phyloP scores from a whole-genome alignment of 1,139 yeast genomes.

The Saccharomyces hybrid region DNA sequence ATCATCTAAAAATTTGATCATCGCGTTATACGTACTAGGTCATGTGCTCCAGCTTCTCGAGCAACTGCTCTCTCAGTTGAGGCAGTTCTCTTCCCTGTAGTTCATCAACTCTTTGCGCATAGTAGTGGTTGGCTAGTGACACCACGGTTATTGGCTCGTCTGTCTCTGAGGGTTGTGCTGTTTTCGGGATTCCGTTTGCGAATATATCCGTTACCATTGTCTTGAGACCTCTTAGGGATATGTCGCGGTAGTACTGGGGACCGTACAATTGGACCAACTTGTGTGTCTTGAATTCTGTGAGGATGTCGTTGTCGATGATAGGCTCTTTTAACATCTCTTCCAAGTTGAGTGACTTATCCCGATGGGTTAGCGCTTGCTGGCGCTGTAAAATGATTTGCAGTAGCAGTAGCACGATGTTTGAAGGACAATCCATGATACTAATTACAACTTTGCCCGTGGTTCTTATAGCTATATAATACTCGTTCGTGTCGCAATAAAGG shows the following conservation, averaged over 20 bases:
- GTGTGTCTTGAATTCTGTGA: constrained; percentile 20
- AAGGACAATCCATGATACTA: constrained; percentile 8
- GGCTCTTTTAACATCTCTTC: constrained; percentile 22
- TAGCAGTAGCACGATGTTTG: constrained; percentile 22
- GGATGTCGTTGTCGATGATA: constrained; percentile 19
- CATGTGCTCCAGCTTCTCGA: neutral
- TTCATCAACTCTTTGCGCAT: constrained; percentile 19
- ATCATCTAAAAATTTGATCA: constrained; percentile 5
- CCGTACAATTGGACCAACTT: constrained; percentile 19
- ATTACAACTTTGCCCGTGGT: neutral
- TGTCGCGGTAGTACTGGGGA: constrained; percentile 14
- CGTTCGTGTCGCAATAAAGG: neutral
- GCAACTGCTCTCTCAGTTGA: constrained; percentile 5
- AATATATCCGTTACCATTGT: constrained; percentile 19
- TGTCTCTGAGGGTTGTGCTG: neutral
- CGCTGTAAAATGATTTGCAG: constrained; percentile 25
- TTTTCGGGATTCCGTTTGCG: constrained; percentile 11
- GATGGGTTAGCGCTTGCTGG: constrained; percentile 23
- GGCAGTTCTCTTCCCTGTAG: constrained; percentile 23
- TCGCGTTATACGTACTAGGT: neutral
- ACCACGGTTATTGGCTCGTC: constrained; percentile 16
- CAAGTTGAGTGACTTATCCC: constrained; percentile 15
- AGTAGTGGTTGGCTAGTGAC: constrained; percentile 26
- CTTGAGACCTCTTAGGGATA: constrained; percentile 20
- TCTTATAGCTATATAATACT: neutral